Evolutionary conservation across 192 early-diverging fungal species (phyloP).

Genomic region (Spinellus fusiger): DNA sequence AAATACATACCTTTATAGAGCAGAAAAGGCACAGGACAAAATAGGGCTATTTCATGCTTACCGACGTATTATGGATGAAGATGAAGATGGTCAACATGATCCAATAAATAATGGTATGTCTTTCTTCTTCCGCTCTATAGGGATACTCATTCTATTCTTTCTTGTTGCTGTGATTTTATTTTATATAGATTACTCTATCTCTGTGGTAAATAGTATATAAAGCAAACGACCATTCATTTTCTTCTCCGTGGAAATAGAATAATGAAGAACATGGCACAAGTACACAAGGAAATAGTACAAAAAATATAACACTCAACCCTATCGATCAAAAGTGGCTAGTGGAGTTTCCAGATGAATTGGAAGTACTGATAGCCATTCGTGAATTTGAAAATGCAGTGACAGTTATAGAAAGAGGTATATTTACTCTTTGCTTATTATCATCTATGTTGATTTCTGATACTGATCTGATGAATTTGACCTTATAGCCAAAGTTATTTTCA

Average conservation of each 20-base stretch:
- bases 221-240: too few species aligned
- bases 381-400: slow-evolving; percentile 83
- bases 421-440: background rate
- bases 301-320: slow-evolving; percentile 1
- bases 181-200: too few species aligned
- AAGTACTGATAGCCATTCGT: slow-evolving; percentile 87
- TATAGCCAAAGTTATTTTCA: slow-evolving; percentile 9
- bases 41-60: slow-evolving; percentile 49
- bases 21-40: slow-evolving; percentile 68
- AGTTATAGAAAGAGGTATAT: slow-evolving; percentile 58
- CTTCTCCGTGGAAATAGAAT: too few species aligned
- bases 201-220: too few species aligned
- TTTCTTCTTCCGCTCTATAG: too few species aligned
- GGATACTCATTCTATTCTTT: too few species aligned
- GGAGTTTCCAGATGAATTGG: slow-evolving; percentile 82
- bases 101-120: background rate
- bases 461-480: background rate
- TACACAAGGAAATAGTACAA: background rate
- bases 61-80: slow-evolving; percentile 55
- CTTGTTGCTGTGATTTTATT: too few species aligned
- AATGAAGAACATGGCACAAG: background rate
- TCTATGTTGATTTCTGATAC: too few species aligned
- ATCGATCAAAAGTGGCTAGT: slow-evolving; percentile 53
- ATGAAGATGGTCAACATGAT: slow-evolving; percentile 24
- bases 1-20: slow-evolving; percentile 70